These are phyloP conservation scores for Leptomonas pyrrhocoris DNA, from an alignment of 208 protist genomes.

Conservation along the genomic window DNA sequence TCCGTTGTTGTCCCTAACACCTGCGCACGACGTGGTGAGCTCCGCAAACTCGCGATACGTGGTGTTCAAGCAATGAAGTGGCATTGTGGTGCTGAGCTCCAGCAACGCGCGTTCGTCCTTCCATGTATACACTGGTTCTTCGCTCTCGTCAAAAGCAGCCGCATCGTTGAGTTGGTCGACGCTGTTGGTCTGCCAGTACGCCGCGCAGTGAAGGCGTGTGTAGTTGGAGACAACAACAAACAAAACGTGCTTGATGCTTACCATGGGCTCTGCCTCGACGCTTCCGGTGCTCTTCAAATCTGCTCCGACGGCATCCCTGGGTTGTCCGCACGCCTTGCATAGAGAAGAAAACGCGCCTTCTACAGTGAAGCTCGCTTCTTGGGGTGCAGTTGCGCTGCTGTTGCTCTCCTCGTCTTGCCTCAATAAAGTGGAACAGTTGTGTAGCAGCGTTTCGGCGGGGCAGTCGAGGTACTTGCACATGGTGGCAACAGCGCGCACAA, in stretches of 20 bases:
- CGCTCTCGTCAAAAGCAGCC: not conserved
- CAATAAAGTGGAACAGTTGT: slow-evolving; percentile 4
- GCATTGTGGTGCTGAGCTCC: slow-evolving; percentile 29
- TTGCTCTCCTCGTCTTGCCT: not conserved
- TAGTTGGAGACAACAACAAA: slow-evolving; percentile 36
- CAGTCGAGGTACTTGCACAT: slow-evolving; percentile 29
- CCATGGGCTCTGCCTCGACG: slow-evolving; percentile 2
- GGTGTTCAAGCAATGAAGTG: slow-evolving; percentile 19
- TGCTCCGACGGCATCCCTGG: not conserved
- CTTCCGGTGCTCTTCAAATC: not conserved
- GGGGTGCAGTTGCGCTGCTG: not conserved
- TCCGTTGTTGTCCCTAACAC: not conserved
- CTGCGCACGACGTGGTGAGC: slow-evolving; percentile 7
- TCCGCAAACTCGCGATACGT: slow-evolving; percentile 33
- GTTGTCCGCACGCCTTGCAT: not conserved
- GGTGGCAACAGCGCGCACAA: slow-evolving; percentile 20
- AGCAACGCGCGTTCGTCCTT: slow-evolving; percentile 14
- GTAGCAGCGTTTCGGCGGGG: slow-evolving; percentile 10
- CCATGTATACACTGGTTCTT: slow-evolving; percentile 17
- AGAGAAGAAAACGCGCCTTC: slow-evolving; percentile 21
- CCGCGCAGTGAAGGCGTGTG: slow-evolving; percentile 28
- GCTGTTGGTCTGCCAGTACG: slow-evolving; percentile 17
- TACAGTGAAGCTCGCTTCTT: slow-evolving; percentile 14
- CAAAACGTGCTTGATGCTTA: slow-evolving; percentile 24
- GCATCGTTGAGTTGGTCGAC: slow-evolving; percentile 10